These are phyloP conservation scores for Spiraea crenata DNA, from an alignment of 331 rosid species.

Conservation along the genomic window DNA sequence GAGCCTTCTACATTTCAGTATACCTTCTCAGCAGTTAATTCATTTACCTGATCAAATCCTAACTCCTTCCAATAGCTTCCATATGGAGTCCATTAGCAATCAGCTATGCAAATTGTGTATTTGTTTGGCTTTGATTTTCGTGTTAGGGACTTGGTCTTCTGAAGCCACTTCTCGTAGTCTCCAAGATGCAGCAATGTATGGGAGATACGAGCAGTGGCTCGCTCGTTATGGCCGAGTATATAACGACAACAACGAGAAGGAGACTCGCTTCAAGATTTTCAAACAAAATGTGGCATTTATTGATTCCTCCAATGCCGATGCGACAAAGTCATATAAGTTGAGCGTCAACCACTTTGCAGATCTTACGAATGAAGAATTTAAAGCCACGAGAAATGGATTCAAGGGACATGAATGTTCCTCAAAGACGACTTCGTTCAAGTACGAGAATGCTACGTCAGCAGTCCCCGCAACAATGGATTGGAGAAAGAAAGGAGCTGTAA, in stretches of 20 bases:
- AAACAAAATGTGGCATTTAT: slow-evolving; percentile 32
- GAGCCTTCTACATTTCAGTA: background rate
- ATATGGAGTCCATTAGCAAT: slow-evolving; percentile 10
- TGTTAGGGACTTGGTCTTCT: slow-evolving; percentile 25
- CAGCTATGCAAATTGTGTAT: slow-evolving; percentile 11
- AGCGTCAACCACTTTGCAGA: slow-evolving; percentile 16
- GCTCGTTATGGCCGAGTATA: no score
- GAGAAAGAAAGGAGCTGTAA: no score
- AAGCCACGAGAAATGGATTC: slow-evolving; percentile 30
- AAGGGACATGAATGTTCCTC: slow-evolving; percentile 42
- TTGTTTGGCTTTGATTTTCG: slow-evolving; percentile 21
- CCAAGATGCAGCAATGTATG: slow-evolving; percentile 23
- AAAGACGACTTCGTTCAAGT: background rate
- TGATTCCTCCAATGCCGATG: slow-evolving; percentile 31
- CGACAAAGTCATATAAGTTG: slow-evolving; percentile 28
- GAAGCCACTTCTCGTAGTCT: slow-evolving; percentile 34
- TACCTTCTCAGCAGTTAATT: background rate
- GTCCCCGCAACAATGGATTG: no score
- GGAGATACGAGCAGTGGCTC: slow-evolving; percentile 1
- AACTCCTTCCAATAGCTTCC: background rate
- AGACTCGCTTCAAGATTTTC: no score
- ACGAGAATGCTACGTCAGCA: no score
- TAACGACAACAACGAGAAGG: no score
- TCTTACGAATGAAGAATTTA: slow-evolving; percentile 30
- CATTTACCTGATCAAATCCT: background rate